Base-by-base conservation (phyloP, 164 flowering plant species). In the Vitis rupestris region DNA sequence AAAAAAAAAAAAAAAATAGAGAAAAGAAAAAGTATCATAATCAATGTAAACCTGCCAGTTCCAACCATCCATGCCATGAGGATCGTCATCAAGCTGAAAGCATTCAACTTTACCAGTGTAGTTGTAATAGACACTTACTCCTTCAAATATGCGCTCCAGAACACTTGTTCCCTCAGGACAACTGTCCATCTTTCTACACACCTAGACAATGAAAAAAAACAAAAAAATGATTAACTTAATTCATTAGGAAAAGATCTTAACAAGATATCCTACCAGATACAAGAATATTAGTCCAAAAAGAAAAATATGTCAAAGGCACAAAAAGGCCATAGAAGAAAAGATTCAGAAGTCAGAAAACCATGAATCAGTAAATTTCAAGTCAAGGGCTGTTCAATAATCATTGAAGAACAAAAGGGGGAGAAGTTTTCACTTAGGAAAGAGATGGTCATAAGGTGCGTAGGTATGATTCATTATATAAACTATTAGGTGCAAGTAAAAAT, bases 41-140 rank as follows among this genome's bases (percentile, higher is more conserved):
- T 60, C 54, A 17, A 15, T 2, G 50, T 12, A 27, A 4, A 90
- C 97, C 98, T 94, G 97, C 94, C 96, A 94, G 74, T 91, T 74
- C 98, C 98, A 89, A 69, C 97, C 98, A 79, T 74, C 72, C 92
- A 88, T 72, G 75, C 98, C 98, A 78, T 90, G 93, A 70, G 93
- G 93, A 76, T 91, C 93, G 76, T 88, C 97, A 69, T 80, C 84
- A 77, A 91, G 72, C 66, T 91, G 75, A 76, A 94, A 94, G 83
- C 97, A 94, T 10, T 85, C 74, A 67, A 75, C 88, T 29, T 74
- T 52, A 67, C 97, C 98, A 61, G 94, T 91, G 68, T 82, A 91
- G 74, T 94, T 94, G 79, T 94, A 94, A 64, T 87, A 94, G 63
- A 94, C 78, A 75, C 87, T 91, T 50, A 89, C 85, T 70, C 98